Evolutionary conservation across 2,329 filamentous ascomycete species (phyloP), one percentile per base, ranked within the genome.

Genomic region (Calonectria multiphialidica): DNA sequence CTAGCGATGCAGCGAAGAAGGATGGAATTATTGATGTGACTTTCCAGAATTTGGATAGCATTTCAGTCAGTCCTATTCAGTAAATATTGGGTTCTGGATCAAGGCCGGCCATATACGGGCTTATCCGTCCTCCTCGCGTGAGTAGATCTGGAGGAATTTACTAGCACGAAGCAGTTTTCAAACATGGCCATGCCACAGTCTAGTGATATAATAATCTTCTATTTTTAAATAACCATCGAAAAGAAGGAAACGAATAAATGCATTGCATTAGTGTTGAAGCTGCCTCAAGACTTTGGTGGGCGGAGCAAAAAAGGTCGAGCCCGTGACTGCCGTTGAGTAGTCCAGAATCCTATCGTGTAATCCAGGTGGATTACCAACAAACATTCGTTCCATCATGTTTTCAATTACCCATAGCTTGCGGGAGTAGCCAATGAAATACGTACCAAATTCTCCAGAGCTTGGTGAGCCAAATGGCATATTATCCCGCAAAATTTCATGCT

Each of bases 401-500:
- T 91, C 90, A 64, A 88, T 86, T 0, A 91, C 89, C 88, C 88
- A 91, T 12, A 91, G 76, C 13, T 83, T 82, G 28, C 83, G 82
- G 2, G 88, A 87, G 76, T 90, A 90, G 0, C 88, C 89, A 63
- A 90, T 90, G 66, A 90, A 91, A 78, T 91, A 91, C 0, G 89
- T 91, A 1, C 89, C 89, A 71, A 87, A 90, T 76, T 90, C 85
- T 0, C 84, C 85, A 0, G 83, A 78, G 0, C 84, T 87, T 0
- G 89, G 89, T 0, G 86, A 87, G 0, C 89, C 90, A 79, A 91
- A 91, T 0, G 90, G 89, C 90, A 91, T 91, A 72, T 91, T 91
- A 70, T 91, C 89, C 0, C 90, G 84, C 3, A 91, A 80, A 47
- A 91, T 90, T 42, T 84, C 86, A 72, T 88, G 81, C 78, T 91